Evolutionary conservation across 106 monocot species (phyloP), one percentile per base, ranked within the genome.

Genomic region (Gastrodia elata): DNA sequence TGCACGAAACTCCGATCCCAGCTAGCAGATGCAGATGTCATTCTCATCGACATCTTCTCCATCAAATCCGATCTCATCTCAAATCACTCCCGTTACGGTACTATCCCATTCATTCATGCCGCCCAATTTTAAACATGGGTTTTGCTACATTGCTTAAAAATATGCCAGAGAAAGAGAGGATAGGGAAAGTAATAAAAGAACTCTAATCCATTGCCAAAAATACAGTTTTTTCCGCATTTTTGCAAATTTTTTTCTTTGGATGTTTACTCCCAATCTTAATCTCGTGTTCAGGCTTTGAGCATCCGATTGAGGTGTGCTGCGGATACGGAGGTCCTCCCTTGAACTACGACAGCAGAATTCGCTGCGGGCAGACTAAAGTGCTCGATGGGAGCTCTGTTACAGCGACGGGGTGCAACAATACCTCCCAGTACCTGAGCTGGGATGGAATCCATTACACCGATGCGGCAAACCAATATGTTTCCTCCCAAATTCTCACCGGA

Each of bases 381-480:
- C 9, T 94, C 8, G 75, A 91, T 78, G 91, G 94, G 42, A 86
- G 25, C 58, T 68, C 67, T 26, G 83, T 85, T n/a, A 89, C 88
- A 15, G 89, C 83, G 25, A 82, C 74, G 77, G 87, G 79, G 13
- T 94, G 94, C 74, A 79, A 74, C 77, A 85, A 91, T 56, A 46
- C 83, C 8, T 76, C 82, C 27, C 80, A 87, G 26, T 82, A 86
- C 39, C 57, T 95, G 49, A 92, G 77, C 59, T 92, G 95, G 95
- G 95, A 95, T 82, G 95, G 95, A 28, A 95, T 95, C 72, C 95
- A 95, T 71, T 87, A 92, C 65, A 89, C 95, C 24, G 91, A 95
- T 55, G 91, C 92, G 58, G 95, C 95, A 49, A 95, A 95, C 74
- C 71, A 71, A 67, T 75, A 84, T 80, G 82, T 89, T 68, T 78